Percentiles rank a stretch among this genome's conserved stretches.
Evolutionary conservation across 192 early-diverging fungal genomes (phyloP).

Genomic region (Coemansia asiatica): DNA sequence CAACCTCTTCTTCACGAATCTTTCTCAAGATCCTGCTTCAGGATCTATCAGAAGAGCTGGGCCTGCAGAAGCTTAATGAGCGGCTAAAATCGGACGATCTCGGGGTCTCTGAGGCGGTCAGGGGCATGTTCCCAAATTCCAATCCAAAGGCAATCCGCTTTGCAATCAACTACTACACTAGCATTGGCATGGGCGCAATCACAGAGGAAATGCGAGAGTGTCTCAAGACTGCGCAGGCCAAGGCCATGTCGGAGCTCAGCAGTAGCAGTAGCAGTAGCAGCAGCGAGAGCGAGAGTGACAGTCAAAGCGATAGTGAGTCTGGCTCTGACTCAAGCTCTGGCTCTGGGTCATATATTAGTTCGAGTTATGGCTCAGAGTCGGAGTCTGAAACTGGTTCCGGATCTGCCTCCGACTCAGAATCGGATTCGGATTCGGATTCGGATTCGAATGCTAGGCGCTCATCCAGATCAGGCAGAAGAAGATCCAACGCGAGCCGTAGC

Average conservation of each 20-base stretch:
- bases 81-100: slow-evolving; percentile 64
- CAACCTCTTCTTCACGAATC: slow-evolving; percentile 93
- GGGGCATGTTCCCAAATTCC: slow-evolving; percentile 88
- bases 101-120: slow-evolving; percentile 68
- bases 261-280: slow-evolving; percentile 17
- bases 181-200: slow-evolving; percentile 86
- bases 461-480: slow-evolving; percentile 7
- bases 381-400: slow-evolving; percentile 11
- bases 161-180: slow-evolving; percentile 97
- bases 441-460: slow-evolving; percentile 1
- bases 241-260: slow-evolving; percentile 9
- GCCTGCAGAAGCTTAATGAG: slow-evolving; percentile 74
- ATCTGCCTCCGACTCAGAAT: slow-evolving; percentile 18
- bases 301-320: slow-evolving; percentile 19
- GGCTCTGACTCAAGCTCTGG: slow-evolving; percentile 27
- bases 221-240: slow-evolving; percentile 62
- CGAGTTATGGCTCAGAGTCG: slow-evolving; percentile 6
- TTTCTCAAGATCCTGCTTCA: slow-evolving; percentile 95
- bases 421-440: slow-evolving; percentile 28
- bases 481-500: neutral
- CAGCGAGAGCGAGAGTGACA: slow-evolving; percentile 25
- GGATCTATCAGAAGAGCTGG: slow-evolving; percentile 81
- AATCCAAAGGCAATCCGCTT: slow-evolving; percentile 86
- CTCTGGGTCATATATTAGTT: slow-evolving; percentile 22
- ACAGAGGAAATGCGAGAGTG: slow-evolving; percentile 92